phyloP scores from a whole-genome alignment of 2,329 filamentous ascomycete genomes.

The Chaetomium olivaceum region DNA sequence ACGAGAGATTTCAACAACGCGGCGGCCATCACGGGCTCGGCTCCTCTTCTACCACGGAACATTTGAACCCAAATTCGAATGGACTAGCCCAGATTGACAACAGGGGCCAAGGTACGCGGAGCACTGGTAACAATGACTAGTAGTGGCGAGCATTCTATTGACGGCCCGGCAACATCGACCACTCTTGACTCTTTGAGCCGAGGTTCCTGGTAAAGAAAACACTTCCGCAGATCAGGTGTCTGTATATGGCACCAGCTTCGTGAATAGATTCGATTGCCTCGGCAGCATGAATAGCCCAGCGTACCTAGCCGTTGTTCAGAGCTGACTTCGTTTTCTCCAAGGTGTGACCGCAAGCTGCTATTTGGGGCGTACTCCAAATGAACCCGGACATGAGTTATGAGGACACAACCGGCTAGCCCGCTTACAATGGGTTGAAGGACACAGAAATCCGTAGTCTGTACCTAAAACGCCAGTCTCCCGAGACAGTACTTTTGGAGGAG shows the following conservation, averaged over 20 bases:
- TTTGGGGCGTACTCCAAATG: conserved; percentile 1
- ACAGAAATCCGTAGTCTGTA: background rate
- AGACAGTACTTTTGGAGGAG: background rate
- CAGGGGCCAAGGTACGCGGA: background rate
- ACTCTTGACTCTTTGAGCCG: conserved; percentile 12
- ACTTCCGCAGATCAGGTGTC: conserved; percentile 3
- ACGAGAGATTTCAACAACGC: conserved; percentile 4
- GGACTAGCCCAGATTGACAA: background rate
- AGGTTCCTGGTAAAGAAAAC: background rate
- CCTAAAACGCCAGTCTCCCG: background rate
- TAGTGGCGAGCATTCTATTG: conserved; percentile 8
- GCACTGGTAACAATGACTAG: conserved; percentile 1
- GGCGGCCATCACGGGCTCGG: conserved; percentile 5
- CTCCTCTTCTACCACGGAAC: conserved; percentile 2
- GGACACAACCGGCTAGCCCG: background rate
- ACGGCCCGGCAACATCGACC: conserved; percentile 14
- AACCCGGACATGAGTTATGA: background rate
- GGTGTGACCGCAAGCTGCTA: background rate
- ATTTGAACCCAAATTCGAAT: too few species aligned
- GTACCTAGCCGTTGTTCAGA: background rate
- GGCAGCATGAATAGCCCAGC: conserved; percentile 6
- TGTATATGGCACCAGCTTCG: conserved; percentile 9
- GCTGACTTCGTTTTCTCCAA: background rate
- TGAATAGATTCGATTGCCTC: conserved; percentile 13
- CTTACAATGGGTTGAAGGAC: background rate